Evolutionary conservation across 2,329 filamentous ascomycete genomes (phyloP).

Genomic region (Arthrobotrys sinensis): DNA sequence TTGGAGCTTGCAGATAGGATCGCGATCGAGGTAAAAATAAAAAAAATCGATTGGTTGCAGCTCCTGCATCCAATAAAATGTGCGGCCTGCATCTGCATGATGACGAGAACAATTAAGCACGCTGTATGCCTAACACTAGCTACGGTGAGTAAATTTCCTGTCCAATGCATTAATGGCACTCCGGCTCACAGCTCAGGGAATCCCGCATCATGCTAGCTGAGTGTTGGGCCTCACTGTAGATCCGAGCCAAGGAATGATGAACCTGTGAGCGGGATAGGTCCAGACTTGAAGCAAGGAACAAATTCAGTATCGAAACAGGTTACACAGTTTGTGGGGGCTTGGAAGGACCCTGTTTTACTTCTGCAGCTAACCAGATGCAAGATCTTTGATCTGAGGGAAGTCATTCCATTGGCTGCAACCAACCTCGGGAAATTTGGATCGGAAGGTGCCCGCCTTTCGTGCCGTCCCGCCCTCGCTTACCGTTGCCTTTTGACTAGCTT

Average conservation of each 20-base stretch:
- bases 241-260: neutral
- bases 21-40: neutral
- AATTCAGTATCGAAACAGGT: neutral
- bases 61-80: neutral
- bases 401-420: conserved; percentile 34
- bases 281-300: conserved; percentile 14
- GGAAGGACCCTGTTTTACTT: neutral
- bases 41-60: conserved; percentile 7
- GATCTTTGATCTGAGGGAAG: conserved; percentile 13
- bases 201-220: neutral
- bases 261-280: conserved; percentile 1
- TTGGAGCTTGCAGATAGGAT: neutral
- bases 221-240: neutral
- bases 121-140: no score
- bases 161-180: no score
- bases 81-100: neutral
- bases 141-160: no score
- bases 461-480: conserved; percentile 41
- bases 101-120: neutral
- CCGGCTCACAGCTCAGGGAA: neutral
- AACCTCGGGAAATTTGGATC: conserved; percentile 16
- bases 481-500: neutral
- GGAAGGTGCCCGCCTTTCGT: conserved; percentile 6
- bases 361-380: conserved; percentile 5
- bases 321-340: neutral